These are phyloP conservation scores for Plasmodium ovale DNA, from an alignment of 169 alveolate genomes.

Conservation along the genomic window DNA sequence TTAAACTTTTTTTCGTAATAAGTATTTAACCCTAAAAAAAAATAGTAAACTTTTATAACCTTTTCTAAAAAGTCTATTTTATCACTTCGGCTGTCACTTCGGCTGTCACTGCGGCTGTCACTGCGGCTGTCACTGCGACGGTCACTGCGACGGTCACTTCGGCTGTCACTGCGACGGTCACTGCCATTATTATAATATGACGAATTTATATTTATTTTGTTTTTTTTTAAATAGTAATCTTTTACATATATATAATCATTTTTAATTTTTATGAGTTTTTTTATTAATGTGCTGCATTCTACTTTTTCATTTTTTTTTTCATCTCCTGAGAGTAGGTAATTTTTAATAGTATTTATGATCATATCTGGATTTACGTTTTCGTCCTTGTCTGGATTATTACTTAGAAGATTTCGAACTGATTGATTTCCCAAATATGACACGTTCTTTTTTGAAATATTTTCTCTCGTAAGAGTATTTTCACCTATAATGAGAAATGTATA, in stretches of 20 bases:
- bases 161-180: no score
- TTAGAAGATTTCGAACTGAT: not conserved
- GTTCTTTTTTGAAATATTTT: not conserved
- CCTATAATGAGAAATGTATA: not conserved
- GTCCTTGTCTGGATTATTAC: not conserved
- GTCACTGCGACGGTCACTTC: no score
- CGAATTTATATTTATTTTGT: constrained; percentile 18
- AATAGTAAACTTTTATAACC: constrained; percentile 24
- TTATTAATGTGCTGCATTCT: constrained; percentile 20
- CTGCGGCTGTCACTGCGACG: no score
- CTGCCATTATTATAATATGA: not conserved
- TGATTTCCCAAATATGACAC: not conserved
- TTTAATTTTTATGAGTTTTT: constrained; percentile 70
- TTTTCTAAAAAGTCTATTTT: constrained; percentile 28
- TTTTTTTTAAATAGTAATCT: constrained; percentile 59
- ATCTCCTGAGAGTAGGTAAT: constrained; percentile 1
- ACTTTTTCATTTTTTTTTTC: constrained; percentile 14
- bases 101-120: no score
- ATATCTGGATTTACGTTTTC: constrained; percentile 24
- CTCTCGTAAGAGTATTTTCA: not conserved
- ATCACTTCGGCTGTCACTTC: not conserved
- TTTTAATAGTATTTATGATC: constrained; percentile 20
- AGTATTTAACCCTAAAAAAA: constrained; percentile 33
- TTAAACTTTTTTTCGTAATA: constrained; percentile 69
- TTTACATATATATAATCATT: constrained; percentile 64